phyloP scores from a whole-genome alignment of 345 rosid species.

The Bruguiera gymnorhiza region DNA sequence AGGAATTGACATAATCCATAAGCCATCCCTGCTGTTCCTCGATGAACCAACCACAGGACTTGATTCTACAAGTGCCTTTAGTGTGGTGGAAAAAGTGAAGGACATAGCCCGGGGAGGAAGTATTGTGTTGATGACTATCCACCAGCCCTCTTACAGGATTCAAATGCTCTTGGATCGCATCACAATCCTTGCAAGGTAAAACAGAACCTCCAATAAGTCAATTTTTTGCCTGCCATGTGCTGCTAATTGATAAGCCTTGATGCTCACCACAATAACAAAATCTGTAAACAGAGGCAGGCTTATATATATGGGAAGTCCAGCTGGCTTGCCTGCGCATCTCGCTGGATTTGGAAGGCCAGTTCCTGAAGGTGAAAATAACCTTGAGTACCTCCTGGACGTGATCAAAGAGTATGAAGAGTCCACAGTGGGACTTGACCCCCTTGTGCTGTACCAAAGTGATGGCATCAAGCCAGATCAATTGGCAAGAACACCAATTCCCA shows the following conservation, averaged over 20 bases:
- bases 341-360: slow-evolving; percentile 61
- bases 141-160: slow-evolving; percentile 71
- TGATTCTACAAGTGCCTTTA: slow-evolving; percentile 77
- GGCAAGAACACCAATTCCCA: slow-evolving; percentile 43
- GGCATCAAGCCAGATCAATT: slow-evolving; percentile 54
- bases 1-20: slow-evolving; percentile 80
- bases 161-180: slow-evolving; percentile 59
- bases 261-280: slow-evolving; percentile 1
- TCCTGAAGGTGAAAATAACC: slow-evolving; percentile 70
- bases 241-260: not conserved
- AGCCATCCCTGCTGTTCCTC: slow-evolving; percentile 69
- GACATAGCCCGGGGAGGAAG: slow-evolving; percentile 71
- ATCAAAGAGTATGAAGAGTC: slow-evolving; percentile 76
- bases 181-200: slow-evolving; percentile 23
- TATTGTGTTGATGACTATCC: slow-evolving; percentile 72
- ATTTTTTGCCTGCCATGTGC: not conserved
- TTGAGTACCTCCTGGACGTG: slow-evolving; percentile 74
- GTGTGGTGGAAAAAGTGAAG: slow-evolving; percentile 84
- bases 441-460: slow-evolving; percentile 51
- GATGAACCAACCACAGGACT: slow-evolving; percentile 93
- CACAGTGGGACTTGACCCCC: slow-evolving; percentile 54
- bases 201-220: not conserved
- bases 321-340: slow-evolving; percentile 44
- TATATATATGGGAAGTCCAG: slow-evolving; percentile 59
- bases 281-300: slow-evolving; percentile 44